These are phyloP conservation scores for Sextonia rubra DNA, from an alignment of 164 flowering plant species.

Conservation along the genomic window DNA sequence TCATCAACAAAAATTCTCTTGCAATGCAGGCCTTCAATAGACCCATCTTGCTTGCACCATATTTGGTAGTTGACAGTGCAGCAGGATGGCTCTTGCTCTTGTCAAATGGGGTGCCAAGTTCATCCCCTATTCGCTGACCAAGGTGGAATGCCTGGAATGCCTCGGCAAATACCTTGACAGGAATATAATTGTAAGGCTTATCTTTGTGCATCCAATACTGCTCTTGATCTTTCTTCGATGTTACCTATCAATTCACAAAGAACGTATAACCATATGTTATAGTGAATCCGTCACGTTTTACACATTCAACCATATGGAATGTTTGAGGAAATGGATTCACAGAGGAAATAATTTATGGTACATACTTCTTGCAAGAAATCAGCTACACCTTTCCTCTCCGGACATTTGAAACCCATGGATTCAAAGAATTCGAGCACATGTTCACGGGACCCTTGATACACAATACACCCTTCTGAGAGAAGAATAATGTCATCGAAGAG, in stretches of 20 bases:
- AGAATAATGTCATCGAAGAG: conserved; percentile 80
- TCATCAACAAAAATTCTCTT: neutral
- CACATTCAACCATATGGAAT: no score
- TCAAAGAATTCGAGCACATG: conserved; percentile 67
- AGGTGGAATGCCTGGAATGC: conserved; percentile 11
- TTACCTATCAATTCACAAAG: conserved; percentile 35
- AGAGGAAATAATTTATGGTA: neutral
- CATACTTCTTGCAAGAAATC: conserved; percentile 90
- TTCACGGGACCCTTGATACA: conserved; percentile 82
- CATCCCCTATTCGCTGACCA: conserved; percentile 36
- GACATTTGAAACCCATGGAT: conserved; percentile 68
- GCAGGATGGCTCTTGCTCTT: conserved; percentile 52
- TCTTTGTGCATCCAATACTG: conserved; percentile 51
- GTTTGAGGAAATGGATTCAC: neutral
- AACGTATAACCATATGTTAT: no score
- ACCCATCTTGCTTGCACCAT: conserved; percentile 53
- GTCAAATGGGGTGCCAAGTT: conserved; percentile 50
- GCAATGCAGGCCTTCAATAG: conserved; percentile 35
- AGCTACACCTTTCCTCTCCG: conserved; percentile 81
- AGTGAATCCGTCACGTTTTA: neutral
- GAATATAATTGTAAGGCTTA: conserved; percentile 39
- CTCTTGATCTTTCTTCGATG: conserved; percentile 65
- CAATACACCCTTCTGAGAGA: conserved; percentile 77
- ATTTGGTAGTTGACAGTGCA: conserved; percentile 42
- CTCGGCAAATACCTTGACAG: conserved; percentile 45